Conservation (phyloP, 352 stramenopile genomes). For the Phytophthora ramorum region DNA sequence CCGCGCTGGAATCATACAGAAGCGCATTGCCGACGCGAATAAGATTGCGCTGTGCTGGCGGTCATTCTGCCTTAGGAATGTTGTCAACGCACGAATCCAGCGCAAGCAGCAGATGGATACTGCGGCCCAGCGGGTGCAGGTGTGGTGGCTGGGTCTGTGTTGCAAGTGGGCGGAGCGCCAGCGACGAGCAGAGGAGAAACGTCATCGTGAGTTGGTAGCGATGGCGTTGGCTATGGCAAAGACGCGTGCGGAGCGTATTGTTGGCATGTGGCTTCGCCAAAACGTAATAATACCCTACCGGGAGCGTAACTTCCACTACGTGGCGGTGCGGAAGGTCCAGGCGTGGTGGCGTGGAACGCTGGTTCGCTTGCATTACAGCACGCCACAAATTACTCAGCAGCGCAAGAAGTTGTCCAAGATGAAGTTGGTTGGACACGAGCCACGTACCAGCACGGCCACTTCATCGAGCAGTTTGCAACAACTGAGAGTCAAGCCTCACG, state of each 20-base stretch:
- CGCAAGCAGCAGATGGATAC: conserved; percentile 15
- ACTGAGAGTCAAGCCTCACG: conserved; percentile 27
- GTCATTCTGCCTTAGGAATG: conserved; percentile 30
- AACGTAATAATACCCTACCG: conserved; percentile 37
- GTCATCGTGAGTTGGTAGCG: conserved; percentile 30
- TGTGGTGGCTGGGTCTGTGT: conserved; percentile 53
- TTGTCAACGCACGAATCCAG: conserved; percentile 35
- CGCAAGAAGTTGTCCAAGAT: conserved; percentile 67
- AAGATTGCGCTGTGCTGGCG: conserved; percentile 48
- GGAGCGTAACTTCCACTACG: conserved; percentile 28
- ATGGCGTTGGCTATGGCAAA: conserved; percentile 34
- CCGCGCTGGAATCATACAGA: conserved; percentile 34
- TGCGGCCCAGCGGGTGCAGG: conserved; percentile 38
- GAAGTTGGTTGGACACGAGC: conserved; percentile 45
- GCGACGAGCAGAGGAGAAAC: conserved; percentile 31
- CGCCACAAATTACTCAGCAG: conserved; percentile 46
- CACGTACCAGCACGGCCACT: not conserved
- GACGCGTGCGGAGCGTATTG: conserved; percentile 26
- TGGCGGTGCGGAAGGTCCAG: conserved; percentile 52
- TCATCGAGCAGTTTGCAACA: conserved; percentile 14
- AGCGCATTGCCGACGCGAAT: conserved; percentile 26
- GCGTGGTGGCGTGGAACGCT: conserved; percentile 76
- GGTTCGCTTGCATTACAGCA: conserved; percentile 60
- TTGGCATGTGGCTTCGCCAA: conserved; percentile 38
- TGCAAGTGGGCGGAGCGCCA: conserved; percentile 45